phyloP scores from a whole-genome alignment of 2,329 filamentous ascomycete species.

The Alternaria ethzedia region DNA sequence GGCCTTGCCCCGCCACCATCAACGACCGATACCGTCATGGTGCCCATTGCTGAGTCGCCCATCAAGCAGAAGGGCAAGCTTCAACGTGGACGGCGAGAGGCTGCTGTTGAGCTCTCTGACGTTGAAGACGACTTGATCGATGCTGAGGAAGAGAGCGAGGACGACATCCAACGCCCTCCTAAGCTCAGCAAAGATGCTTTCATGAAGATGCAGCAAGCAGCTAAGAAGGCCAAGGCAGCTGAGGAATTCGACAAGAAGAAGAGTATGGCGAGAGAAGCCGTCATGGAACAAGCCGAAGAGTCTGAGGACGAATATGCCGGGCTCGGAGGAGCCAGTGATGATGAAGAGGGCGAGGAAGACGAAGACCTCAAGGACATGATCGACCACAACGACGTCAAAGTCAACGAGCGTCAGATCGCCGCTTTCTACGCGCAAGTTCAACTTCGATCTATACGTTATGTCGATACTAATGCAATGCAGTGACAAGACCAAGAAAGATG shows the following conservation, averaged over 20 bases:
- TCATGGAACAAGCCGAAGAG: conserved; percentile 94
- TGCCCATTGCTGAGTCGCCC: conserved; percentile 67
- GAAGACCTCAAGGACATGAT: conserved; percentile 86
- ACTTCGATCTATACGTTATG: background rate
- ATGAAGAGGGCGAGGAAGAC: conserved; percentile 78
- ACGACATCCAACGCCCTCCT: conserved; percentile 40
- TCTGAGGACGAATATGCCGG: conserved; percentile 98
- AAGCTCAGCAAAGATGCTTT: conserved; percentile 64
- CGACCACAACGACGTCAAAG: conserved; percentile 77
- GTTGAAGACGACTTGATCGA: conserved; percentile 51
- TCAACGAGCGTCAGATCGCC: conserved; percentile 80
- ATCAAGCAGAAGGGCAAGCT: conserved; percentile 67
- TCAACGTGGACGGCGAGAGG: conserved; percentile 53
- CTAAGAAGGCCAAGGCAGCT: conserved; percentile 57
- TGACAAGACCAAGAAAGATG: conserved; percentile 77
- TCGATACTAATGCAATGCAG: conserved; percentile 53
- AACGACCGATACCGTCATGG: conserved; percentile 72
- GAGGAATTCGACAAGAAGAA: conserved; percentile 80
- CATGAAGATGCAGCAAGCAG: conserved; percentile 71
- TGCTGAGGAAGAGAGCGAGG: conserved; percentile 25
- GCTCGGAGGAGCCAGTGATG: conserved; percentile 86
- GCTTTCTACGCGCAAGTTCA: conserved; percentile 83
- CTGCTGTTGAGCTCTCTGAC: conserved; percentile 51
- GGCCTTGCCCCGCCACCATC: conserved; percentile 68
- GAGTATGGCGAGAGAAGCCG: conserved; percentile 81